A percentile compares a stretch with the other conserved stretches of the same genome.
Evolutionary conservation across 2,329 filamentous ascomycete genomes (phyloP).

Genomic region (Aureobasidium melanogenum): DNA sequence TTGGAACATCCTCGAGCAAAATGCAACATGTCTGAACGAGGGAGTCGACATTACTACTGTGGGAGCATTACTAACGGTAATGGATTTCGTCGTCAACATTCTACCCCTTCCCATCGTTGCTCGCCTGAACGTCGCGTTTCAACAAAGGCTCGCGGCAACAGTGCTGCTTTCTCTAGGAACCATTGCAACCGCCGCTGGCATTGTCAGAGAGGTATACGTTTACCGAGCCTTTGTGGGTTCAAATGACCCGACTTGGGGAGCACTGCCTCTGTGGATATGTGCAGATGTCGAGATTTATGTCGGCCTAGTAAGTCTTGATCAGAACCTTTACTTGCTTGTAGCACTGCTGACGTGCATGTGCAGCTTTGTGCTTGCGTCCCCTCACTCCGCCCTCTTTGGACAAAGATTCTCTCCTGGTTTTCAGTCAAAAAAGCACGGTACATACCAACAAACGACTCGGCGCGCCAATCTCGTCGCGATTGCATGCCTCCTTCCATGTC

Average conservation of each 20-base stretch:
- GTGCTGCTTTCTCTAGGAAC: constrained; percentile 15
- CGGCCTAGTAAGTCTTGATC: constrained; percentile 31
- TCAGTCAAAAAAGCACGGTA: not conserved
- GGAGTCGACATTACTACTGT: constrained; percentile 29
- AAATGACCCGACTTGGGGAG: constrained; percentile 37
- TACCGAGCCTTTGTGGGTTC: constrained; percentile 32
- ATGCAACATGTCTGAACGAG: constrained; percentile 32
- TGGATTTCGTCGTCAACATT: constrained; percentile 33
- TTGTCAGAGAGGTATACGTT: constrained; percentile 35
- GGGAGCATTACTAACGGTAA: constrained; percentile 34
- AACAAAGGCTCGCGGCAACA: constrained; percentile 22
- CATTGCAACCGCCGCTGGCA: constrained; percentile 21
- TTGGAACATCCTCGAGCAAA: constrained; percentile 27
- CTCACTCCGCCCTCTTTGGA: constrained; percentile 25
- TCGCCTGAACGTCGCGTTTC: constrained; percentile 32
- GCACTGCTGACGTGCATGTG: constrained; percentile 15
- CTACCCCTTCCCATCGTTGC: constrained; percentile 36
- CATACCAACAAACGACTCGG: not conserved
- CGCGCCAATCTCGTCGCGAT: not conserved
- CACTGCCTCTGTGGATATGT: constrained; percentile 38
- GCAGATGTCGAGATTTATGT: constrained; percentile 39
- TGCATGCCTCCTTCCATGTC: not conserved
- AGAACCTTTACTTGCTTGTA: not conserved
- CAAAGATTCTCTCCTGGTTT: not conserved
- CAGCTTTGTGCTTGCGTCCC: constrained; percentile 33